Evolutionary conservation across 2,329 filamentous ascomycete species (phyloP), one percentile per base, ranked within the genome.

Genomic region (Delphinella strobiligena): DNA sequence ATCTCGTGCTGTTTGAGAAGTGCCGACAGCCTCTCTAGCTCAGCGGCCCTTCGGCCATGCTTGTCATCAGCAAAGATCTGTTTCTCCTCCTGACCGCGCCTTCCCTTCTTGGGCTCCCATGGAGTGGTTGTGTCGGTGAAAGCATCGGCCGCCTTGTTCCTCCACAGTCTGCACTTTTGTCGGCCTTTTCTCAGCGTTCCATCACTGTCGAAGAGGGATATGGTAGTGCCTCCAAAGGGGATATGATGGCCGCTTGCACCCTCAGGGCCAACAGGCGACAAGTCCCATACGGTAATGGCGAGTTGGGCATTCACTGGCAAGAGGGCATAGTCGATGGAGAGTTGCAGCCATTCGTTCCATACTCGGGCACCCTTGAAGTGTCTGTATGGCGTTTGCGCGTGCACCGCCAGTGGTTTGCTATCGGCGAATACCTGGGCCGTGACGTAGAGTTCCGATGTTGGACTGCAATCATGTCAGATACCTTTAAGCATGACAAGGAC

Each of bases 1-100:
- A 95, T 93, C 56, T 98, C 93, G 55, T 96, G 91, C 61, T 94
- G 93, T 63, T 98, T 98, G 56, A 98, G 82, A 16, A 96, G 61
- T 39, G 78, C 80, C 54, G 96, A 88, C 49, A 98, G 73, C 14
- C 91, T 73, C 51, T 95, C 87, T 45, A 95, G 72, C 60, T 98
- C 91, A 38, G 85, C 78, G 36, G 56, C 56, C 27, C 55, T 44
- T 16, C 49, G 45, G 24, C 49, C 49, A 11, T 55, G 54, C 41
- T 58, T 58, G 40, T 58, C 54, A 16, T 54, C 49, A 14, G 56
- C 49, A 8, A 56, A 44, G 44, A 93, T 78, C 49, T 80, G 80
- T 42, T 82, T 77, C n/a, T 69, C 64, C 1, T 69, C 61, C 36
- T 64, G 63, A 5, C 45, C 50, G 34, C 68, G 68, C 37, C 72